phyloP scores from a whole-genome alignment of 1,284 basidiomycete genomes.

The Chalciporus sp. region DNA sequence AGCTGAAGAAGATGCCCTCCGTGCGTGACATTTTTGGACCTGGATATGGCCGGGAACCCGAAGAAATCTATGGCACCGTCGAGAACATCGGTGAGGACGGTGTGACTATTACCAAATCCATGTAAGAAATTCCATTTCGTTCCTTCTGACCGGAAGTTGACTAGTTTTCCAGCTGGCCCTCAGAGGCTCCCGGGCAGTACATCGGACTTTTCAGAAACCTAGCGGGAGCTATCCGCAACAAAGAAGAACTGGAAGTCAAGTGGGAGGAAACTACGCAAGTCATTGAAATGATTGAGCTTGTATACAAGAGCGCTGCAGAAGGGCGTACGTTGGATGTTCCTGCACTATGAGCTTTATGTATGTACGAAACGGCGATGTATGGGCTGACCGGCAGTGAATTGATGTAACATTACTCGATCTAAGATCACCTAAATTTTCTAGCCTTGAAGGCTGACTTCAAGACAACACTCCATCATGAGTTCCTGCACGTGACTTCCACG shows the following conservation, averaged over 20 bases:
- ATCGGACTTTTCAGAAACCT: slow-evolving; percentile 66
- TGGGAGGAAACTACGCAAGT: slow-evolving; percentile 71
- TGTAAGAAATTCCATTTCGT: slow-evolving; percentile 37
- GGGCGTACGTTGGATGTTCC: slow-evolving; percentile 50
- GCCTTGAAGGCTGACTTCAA: too few relatives aligned
- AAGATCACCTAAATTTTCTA: too few relatives aligned
- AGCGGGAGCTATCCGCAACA: slow-evolving; percentile 59
- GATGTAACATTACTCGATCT: too few relatives aligned
- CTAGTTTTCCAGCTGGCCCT: slow-evolving; percentile 57
- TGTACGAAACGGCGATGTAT: too few relatives aligned
- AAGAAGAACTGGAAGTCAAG: slow-evolving; percentile 58
- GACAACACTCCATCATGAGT: too few relatives aligned
- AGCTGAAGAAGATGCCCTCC: slow-evolving; percentile 55
- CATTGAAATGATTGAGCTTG: slow-evolving; percentile 76
- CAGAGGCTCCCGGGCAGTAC: slow-evolving; percentile 60
- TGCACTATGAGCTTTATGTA: slow-evolving; percentile 5
- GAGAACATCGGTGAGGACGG: slow-evolving; percentile 55
- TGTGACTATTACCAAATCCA: slow-evolving; percentile 47
- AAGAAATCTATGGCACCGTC: slow-evolving; percentile 59
- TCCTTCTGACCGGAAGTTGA: slow-evolving; percentile 9
- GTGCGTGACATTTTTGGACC: slow-evolving; percentile 50
- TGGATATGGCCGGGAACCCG: slow-evolving; percentile 60
- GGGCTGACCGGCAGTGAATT: too few relatives aligned
- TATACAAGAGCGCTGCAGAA: slow-evolving; percentile 63
- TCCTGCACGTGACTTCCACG: slow-evolving; percentile 35